phyloP scores from a whole-genome alignment of 352 stramenopile species.

The Phytophthora macrochlamydospora region DNA sequence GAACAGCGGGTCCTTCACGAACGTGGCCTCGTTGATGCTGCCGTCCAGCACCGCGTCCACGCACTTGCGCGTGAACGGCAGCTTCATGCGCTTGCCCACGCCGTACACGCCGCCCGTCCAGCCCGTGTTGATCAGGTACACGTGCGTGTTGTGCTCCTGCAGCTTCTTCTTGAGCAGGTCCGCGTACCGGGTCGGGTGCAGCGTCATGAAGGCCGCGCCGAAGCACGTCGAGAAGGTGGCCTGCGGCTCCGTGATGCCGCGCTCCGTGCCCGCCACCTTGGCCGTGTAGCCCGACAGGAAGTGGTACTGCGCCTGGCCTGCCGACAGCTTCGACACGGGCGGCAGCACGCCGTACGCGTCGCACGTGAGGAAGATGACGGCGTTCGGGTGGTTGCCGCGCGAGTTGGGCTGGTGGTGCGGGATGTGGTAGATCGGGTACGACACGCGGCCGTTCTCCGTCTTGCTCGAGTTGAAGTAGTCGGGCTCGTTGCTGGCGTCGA shows the following conservation, averaged over 20 bases:
- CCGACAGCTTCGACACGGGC: slow-evolving; percentile 94
- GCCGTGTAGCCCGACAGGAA: slow-evolving; percentile 98
- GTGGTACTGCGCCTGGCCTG: slow-evolving; percentile 97
- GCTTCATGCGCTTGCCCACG: slow-evolving; percentile 96
- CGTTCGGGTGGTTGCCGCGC: slow-evolving; percentile 94
- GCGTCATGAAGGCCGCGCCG: slow-evolving; percentile 96
- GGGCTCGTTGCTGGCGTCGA: slow-evolving; percentile 80
- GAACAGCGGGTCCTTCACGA: slow-evolving; percentile 76
- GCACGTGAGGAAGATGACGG: slow-evolving; percentile 98
- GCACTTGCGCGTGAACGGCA: slow-evolving; percentile 76
- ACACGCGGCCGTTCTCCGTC: slow-evolving; percentile 98
- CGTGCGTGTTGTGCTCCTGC: slow-evolving; percentile 92
- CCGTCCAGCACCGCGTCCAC: slow-evolving; percentile 62
- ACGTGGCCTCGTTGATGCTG: slow-evolving; percentile 63
- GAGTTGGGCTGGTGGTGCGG: slow-evolving; percentile 89
- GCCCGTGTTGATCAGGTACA: slow-evolving; percentile 98
- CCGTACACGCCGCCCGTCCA: slow-evolving; percentile 97
- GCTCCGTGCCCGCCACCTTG: slow-evolving; percentile 98
- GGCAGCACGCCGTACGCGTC: slow-evolving; percentile 98
- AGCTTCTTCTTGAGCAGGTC: slow-evolving; percentile 97
- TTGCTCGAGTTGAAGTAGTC: slow-evolving; percentile 97
- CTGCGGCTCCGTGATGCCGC: slow-evolving; percentile 95
- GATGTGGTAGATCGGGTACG: slow-evolving; percentile 99
- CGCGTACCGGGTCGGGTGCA: slow-evolving; percentile 97
- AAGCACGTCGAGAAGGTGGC: slow-evolving; percentile 98